Evolutionary conservation across 108 stramenopile species (phyloP).

Genomic region (Asterionellopsis glacialis): DNA sequence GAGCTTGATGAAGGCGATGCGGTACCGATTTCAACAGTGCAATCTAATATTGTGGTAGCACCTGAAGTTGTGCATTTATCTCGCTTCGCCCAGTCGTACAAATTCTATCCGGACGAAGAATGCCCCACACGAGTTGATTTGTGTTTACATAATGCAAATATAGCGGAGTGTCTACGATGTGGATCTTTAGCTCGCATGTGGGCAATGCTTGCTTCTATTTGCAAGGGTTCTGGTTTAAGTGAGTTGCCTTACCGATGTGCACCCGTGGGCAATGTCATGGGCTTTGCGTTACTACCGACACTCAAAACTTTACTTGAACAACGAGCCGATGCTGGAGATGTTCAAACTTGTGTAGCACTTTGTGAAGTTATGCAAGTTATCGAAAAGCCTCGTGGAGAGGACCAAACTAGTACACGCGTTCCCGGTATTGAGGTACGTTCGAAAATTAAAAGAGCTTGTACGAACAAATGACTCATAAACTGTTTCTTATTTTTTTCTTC

Average conservation of each 20-base stretch:
- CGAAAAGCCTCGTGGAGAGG: constrained; percentile 24
- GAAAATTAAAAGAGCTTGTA: too few species aligned
- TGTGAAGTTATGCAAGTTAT: constrained; percentile 83
- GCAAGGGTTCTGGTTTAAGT: constrained; percentile 54
- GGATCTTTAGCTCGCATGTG: constrained; percentile 70
- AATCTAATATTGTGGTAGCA: constrained; percentile 48
- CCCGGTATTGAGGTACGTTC: constrained; percentile 33
- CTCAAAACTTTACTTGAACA: constrained; percentile 55
- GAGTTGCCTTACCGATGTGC: constrained; percentile 16
- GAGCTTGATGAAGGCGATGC: constrained; percentile 43
- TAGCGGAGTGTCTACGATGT: constrained; percentile 54
- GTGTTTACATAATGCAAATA: constrained; percentile 62
- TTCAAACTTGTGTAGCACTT: constrained; percentile 77
- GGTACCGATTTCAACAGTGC: background rate
- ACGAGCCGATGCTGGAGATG: constrained; percentile 81
- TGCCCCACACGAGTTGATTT: constrained; percentile 52
- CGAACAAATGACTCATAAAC: too few species aligned
- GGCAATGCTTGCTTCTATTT: constrained; percentile 51
- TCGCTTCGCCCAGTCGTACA: constrained; percentile 71
- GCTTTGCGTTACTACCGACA: constrained; percentile 60
- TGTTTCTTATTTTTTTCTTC: too few species aligned
- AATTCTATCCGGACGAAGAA: constrained; percentile 36
- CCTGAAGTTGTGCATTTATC: constrained; percentile 79
- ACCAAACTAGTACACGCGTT: constrained; percentile 33
- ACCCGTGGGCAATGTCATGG: constrained; percentile 42